Evolutionary conservation across 2,329 filamentous ascomycete genomes (phyloP), one percentile per base, ranked within the genome.

Genomic region (Hymenoscyphus repandus): DNA sequence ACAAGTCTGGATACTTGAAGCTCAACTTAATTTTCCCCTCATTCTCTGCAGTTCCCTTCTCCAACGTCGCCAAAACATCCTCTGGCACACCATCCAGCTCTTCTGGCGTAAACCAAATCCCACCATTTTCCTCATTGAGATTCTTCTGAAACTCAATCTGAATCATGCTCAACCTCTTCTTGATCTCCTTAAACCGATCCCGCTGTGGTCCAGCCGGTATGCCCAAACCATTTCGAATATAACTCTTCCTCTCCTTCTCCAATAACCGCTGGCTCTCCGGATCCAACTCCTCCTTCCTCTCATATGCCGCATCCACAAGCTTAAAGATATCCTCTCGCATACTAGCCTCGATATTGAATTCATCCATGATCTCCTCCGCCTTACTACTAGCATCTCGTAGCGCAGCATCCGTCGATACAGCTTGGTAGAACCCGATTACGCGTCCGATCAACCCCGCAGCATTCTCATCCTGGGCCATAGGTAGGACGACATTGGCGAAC

Each of bases 121-220:
- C 85, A n/a, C 85, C 85, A 60, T 84, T 84, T 71, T 93, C 88
- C 68, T 92, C 88, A 63, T 91, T 91, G 52, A 92, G 73, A 61
- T 86, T 88, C 74, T 90, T 90, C 64, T 86, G 81, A 69, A 89
- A 89, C 50, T 82, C 75, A 53, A 91, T 90, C 63, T 79, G 76
- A 59, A 92, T 78, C 66, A 86, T 79, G 58, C 83, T 87, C 50
- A 93, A 73, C 11, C 86, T 74, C 75, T 89, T 88, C 78, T 90
- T 88, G 70, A 92, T 90, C 68, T 86, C 86, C 74, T 90, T 92
- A 77, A 92, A 92, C 40, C 87, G 80, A 60, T 90, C 87, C 55
- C 87, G 73, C 71, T 90, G 74, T 4, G 77, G 72, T 1, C 86
- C 87, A 20, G 80, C 79, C 1, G 86, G 83, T 45, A 93, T 72